Percentiles rank a stretch among this genome's conserved stretches.
Conservation (phyloP, 768 basidiomycete genomes). For the Lanmaoa rubissima region DNA sequence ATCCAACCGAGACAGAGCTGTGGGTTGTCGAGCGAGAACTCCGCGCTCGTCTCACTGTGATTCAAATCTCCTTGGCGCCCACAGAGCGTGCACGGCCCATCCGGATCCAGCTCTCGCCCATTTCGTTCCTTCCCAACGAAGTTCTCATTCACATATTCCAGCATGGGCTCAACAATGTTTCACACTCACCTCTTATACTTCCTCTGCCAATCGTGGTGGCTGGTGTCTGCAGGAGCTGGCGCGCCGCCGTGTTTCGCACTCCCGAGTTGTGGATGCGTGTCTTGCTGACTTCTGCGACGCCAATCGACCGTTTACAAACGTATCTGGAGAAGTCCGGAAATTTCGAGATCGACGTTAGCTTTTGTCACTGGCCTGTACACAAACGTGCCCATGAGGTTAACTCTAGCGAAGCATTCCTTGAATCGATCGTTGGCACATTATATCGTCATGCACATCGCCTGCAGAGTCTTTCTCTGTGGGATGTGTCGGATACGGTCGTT, state of each 20-base stretch:
- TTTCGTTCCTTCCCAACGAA: slow-evolving; percentile 22
- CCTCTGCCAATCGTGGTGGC: slow-evolving; percentile 1
- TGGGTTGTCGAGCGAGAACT: slow-evolving; percentile 1
- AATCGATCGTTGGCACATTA: neutral
- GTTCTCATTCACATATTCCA: slow-evolving; percentile 14
- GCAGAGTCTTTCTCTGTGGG: slow-evolving; percentile 11
- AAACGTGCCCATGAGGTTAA: neutral
- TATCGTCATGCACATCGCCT: slow-evolving; percentile 2
- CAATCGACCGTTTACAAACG: neutral
- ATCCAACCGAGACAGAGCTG: neutral
- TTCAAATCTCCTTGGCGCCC: neutral
- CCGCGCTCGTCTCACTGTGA: neutral
- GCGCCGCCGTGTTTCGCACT: neutral
- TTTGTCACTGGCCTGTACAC: slow-evolving; percentile 14
- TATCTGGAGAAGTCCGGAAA: slow-evolving; percentile 12
- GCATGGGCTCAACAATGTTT: slow-evolving; percentile 2
- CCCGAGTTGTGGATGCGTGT: slow-evolving; percentile 13
- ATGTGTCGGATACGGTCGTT: slow-evolving; percentile 13
- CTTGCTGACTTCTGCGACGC: slow-evolving; percentile 15
- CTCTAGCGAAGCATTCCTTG: slow-evolving; percentile 3
- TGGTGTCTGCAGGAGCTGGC: slow-evolving; percentile 18
- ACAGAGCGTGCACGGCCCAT: neutral
- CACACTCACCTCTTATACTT: neutral
- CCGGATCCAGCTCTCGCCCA: slow-evolving; percentile 16
- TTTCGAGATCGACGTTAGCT: slow-evolving; percentile 1